Conservation (phyloP, 805 yeast species). For the Scheffersomyces spartinae region DNA sequence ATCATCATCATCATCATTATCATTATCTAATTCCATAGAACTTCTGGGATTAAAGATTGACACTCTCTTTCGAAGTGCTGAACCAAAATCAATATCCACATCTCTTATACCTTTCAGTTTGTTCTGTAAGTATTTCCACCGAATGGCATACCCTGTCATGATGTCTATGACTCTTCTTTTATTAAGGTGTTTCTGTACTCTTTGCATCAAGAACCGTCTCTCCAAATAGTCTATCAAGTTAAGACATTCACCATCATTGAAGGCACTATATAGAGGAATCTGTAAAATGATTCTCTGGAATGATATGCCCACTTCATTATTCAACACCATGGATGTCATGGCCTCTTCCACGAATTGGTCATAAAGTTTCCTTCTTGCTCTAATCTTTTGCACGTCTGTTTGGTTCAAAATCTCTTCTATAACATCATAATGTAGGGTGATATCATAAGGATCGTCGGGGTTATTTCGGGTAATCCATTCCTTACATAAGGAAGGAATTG, state of each 20-base stretch:
- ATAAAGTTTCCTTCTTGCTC: constrained; percentile 41
- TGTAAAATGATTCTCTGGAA: constrained; percentile 52
- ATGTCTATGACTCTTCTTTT: constrained; percentile 34
- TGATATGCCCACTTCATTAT: constrained; percentile 48
- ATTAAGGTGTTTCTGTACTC: constrained; percentile 37
- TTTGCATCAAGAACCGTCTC: constrained; percentile 44
- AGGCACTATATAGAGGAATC: constrained; percentile 66
- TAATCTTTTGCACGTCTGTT: constrained; percentile 45
- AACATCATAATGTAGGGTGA: constrained; percentile 40
- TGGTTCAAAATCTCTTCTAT: constrained; percentile 38
- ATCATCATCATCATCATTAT: too few relatives aligned
- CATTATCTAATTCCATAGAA: too few relatives aligned
- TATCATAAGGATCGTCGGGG: constrained; percentile 48
- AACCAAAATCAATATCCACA: too few relatives aligned
- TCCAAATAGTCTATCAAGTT: constrained; percentile 62
- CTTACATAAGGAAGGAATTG: constrained; percentile 37
- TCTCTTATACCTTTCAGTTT: constrained; percentile 15
- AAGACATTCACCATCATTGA: constrained; percentile 68
- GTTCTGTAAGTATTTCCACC: constrained; percentile 33
- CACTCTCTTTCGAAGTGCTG: too few relatives aligned
- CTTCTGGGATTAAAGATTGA: too few relatives aligned
- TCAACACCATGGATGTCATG: constrained; percentile 41
- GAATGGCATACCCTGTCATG: constrained; percentile 33
- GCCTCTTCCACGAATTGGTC: constrained; percentile 67
- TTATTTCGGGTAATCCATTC: constrained; percentile 38